Base-by-base conservation (phyloP, 257 asterid species). In the Thymus quinquecostatus region DNA sequence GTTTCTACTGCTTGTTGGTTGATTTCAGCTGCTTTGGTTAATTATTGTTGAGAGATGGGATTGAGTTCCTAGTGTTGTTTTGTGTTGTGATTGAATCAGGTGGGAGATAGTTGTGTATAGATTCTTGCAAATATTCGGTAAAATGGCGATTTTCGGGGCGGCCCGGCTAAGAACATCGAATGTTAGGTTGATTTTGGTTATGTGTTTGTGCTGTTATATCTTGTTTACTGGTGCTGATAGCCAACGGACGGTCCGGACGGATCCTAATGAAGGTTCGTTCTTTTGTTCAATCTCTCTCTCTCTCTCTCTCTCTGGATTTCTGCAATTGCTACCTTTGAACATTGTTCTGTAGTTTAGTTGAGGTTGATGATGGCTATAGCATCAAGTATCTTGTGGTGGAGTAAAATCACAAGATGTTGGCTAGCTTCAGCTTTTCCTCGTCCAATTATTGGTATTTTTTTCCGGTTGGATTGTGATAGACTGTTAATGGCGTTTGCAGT, bases 211-310 rank as follows among this genome's bases (percentile, higher is more conserved):
- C 79, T 87, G 89, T 81, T 80, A 61, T 74, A 64, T 83, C 76
- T 72, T 91, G 85, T 72, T 84, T 71, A 70, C 70, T 53, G 77
- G 82, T 41, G 94, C 82, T 45, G 79, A 85, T 59, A 30, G 86
- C 77, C 88, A 80, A 80, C 60, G 29, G 32, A 94, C 98, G 1
- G 86, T 87, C 80, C 60, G 29, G 32, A 94, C 98, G 1, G 86
- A 89, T 81, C 96, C 96, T 12, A 73, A 63, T 61, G 98, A 94
- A 89, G 97, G 98, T 94, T 71, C 5, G 36, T 29, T 77, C 14
- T 64, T 45, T 45, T 73, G 72, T 49, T 60, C 66, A 43, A 36
- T 36, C 36, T 62, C 56, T 67, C 34, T 54, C 29, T 5, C 57
- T 14, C 7, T 50, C 57, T 51, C 14, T 51, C 51, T 43, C 51